Conservation (phyloP, 495 filamentous ascomycete genomes). For the Cercophora newfieldiana region DNA sequence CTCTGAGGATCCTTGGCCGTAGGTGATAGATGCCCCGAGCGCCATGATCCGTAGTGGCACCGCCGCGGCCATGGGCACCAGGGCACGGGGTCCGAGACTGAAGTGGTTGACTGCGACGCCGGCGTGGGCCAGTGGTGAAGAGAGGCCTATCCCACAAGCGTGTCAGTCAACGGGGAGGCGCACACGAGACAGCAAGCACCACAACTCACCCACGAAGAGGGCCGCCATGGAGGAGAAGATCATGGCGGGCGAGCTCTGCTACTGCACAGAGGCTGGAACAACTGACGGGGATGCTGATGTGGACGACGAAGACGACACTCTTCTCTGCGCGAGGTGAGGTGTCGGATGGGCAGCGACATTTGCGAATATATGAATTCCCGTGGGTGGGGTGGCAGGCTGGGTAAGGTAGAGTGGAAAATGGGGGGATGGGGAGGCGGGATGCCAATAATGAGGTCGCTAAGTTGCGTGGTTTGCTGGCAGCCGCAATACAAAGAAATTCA, state of each 20-base stretch:
- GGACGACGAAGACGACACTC: background rate
- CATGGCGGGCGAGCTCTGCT: constrained; percentile 17
- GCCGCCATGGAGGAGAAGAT: constrained; percentile 17
- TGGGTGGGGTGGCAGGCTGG: background rate
- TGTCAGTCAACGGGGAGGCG: background rate
- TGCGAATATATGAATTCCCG: constrained; percentile 3
- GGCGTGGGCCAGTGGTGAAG: constrained; percentile 27
- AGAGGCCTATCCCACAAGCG: constrained; percentile 23
- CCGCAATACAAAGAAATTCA: constrained; percentile 1
- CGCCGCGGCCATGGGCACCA: constrained; percentile 22
- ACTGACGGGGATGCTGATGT: background rate
- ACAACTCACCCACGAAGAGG: constrained; percentile 17
- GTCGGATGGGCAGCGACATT: constrained; percentile 6
- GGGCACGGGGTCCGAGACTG: constrained; percentile 14
- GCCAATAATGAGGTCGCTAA: background rate
- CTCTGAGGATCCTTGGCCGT: constrained; percentile 39
- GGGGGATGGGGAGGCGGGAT: constrained; percentile 2
- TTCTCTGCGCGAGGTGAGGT: background rate
- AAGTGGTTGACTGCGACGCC: constrained; percentile 28
- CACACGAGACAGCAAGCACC: background rate
- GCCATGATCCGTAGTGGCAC: constrained; percentile 51
- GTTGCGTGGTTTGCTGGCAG: constrained; percentile 1
- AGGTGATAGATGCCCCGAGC: constrained; percentile 58
- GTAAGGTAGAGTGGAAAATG: background rate
- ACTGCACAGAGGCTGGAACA: background rate